These are phyloP conservation scores for Epichloe sp. DNA, from an alignment of 2,329 filamentous ascomycete species.

Conservation along the genomic window DNA sequence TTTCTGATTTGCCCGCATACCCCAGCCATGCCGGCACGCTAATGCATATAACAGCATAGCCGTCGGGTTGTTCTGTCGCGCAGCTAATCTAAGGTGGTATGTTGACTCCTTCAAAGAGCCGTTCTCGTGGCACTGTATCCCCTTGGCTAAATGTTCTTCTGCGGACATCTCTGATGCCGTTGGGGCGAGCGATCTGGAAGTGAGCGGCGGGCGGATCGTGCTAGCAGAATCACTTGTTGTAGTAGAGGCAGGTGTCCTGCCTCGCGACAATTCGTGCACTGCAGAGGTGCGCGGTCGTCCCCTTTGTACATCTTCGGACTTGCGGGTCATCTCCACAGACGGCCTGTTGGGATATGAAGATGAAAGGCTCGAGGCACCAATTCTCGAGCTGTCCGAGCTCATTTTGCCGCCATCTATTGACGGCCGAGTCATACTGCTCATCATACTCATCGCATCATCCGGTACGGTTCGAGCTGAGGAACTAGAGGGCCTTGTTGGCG, in stretches of 20 bases:
- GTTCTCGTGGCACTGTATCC: constrained; percentile 78
- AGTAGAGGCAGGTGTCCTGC: constrained; percentile 33
- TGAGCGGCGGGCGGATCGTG: constrained; percentile 30
- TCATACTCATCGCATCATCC: constrained; percentile 22
- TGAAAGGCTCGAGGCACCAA: constrained; percentile 25
- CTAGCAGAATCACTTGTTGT: constrained; percentile 41
- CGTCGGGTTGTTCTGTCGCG: constrained; percentile 72
- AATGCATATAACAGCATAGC: constrained; percentile 94
- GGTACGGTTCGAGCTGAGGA: constrained; percentile 29
- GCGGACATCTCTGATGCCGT: constrained; percentile 58
- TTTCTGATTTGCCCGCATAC: constrained; percentile 80
- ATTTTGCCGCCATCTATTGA: constrained; percentile 38
- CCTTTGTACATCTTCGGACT: constrained; percentile 35
- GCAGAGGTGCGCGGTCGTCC: constrained; percentile 29
- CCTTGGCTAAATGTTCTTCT: constrained; percentile 82
- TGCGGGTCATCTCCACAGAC: constrained; percentile 29
- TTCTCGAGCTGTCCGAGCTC: constrained; percentile 30
- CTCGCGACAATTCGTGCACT: constrained; percentile 25
- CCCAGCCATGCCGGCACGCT: constrained; percentile 93
- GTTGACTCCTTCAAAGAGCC: constrained; percentile 87
- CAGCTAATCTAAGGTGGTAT: constrained; percentile 85
- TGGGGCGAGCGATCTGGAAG: constrained; percentile 33
- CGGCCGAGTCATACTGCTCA: constrained; percentile 26
- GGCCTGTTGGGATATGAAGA: constrained; percentile 32
- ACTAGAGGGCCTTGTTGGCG: constrained; percentile 46